phyloP scores from a whole-genome alignment of 306 rosid genomes.

The Ziziphus jujuba region DNA sequence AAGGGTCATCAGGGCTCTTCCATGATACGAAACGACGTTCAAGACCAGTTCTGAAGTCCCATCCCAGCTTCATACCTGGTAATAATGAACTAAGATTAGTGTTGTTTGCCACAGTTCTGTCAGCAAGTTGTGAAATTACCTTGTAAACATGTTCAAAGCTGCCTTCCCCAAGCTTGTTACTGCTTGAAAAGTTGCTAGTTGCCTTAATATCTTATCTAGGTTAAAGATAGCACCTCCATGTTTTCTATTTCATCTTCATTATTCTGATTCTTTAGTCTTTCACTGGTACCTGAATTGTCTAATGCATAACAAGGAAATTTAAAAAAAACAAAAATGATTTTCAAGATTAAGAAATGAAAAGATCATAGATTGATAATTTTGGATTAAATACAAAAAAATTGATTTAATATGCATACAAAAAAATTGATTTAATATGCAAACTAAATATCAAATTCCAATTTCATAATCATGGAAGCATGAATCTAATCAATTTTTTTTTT shows the following conservation, averaged over 20 bases:
- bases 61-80: constrained; percentile 14
- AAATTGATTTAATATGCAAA: too few relatives aligned
- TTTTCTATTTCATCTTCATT: constrained; percentile 14
- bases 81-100: neutral
- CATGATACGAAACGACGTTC: constrained; percentile 6
- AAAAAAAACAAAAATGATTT: neutral
- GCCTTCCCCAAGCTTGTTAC: constrained; percentile 43
- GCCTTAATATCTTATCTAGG: constrained; percentile 30
- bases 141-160: constrained; percentile 52
- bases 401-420: too few relatives aligned
- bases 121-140: too few relatives aligned
- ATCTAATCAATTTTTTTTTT: too few relatives aligned
- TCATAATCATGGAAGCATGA: too few relatives aligned
- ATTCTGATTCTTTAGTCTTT: neutral
- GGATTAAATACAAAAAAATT: neutral
- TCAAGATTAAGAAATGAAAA: too few relatives aligned
- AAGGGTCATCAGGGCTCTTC: constrained; percentile 18
- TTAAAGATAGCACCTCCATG: constrained; percentile 40
- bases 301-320: neutral
- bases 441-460: too few relatives aligned
- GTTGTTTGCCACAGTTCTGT: neutral
- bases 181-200: constrained; percentile 34
- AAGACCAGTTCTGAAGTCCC: constrained; percentile 3
- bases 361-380: neutral
- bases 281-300: neutral